Base-by-base conservation (phyloP, 2,329 filamentous ascomycete species). In the Colletotrichum tropicale region DNA sequence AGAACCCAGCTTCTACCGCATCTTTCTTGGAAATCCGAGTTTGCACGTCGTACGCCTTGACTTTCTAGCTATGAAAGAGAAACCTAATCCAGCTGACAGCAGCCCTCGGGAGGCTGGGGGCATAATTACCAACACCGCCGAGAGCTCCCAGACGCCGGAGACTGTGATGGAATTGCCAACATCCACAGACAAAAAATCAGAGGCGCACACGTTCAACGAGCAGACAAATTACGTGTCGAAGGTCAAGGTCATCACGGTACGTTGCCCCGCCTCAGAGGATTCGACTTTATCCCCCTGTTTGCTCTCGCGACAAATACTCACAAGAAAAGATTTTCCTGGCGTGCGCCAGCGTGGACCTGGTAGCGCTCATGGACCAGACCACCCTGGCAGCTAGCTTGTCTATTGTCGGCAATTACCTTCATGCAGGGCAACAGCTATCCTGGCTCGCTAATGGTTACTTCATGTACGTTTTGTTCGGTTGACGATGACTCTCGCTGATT, bases 361-460 rank as follows among this genome's bases (percentile, higher is more conserved):
- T 91, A 34, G 89, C 90, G 1, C 82, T 91, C 67, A 90, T 91
- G 84, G 90, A 91, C 79, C 90, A 91, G 80, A 91, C 89, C 0
- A 91, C 89, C 3, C 82, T 91, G 36, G 90, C 89, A 0, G 85
- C 88, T 16, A 90, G 88, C 82, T 82, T 91, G 76, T 88, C 88
- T 65, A 90, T 90, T 67, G 86, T 91, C 26, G 88, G 88, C 21
- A 86, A 86, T 75, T 84, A 87, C 0, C 81, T 91, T 6, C 82
- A 87, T 6, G 88, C 89, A 16, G 87, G 86, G 58, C 82, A 86
- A 30, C 86, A 91, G 75, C 85, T 87, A 0, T 88, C 89, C 0
- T 91, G 90, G 90, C 89, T 91, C 55, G 88, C 89, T 2, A 87
- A 86, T 10, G 89, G 87, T 16, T 91, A 90, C 66, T 91, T 91